Evolutionary conservation across 2,329 filamentous ascomycete genomes (phyloP).

Genomic region (Furcasterigmium furcatum): DNA sequence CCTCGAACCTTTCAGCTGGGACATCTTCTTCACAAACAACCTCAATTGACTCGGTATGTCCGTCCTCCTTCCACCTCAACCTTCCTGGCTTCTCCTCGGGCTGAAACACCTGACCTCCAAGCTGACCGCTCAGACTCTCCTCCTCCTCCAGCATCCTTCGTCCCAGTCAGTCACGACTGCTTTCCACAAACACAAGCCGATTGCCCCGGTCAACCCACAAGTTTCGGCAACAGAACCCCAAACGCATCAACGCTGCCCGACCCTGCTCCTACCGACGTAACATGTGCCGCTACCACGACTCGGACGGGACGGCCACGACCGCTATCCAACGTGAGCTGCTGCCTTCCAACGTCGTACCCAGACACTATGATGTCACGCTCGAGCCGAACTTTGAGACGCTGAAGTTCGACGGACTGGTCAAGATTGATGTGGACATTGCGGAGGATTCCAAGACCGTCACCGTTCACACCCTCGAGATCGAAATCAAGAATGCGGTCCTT

Average conservation of each 20-base stretch:
- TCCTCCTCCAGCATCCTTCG: not conserved
- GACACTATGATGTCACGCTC: conserved; percentile 86
- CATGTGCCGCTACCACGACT: conserved; percentile 12
- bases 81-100: no score
- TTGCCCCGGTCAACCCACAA: conserved; percentile 20
- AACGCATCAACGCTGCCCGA: conserved; percentile 8
- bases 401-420: conserved; percentile 79
- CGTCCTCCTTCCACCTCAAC: not conserved
- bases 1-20: not conserved
- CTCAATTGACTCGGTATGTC: not conserved
- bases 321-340: conserved; percentile 68
- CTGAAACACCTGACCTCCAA: not conserved
- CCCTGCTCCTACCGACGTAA: conserved; percentile 13
- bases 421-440: conserved; percentile 82
- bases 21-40: not conserved
- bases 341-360: conserved; percentile 87
- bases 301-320: conserved; percentile 8
- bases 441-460: conserved; percentile 84
- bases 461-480: conserved; percentile 82
- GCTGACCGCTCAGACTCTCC: not conserved
- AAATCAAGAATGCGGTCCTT: conserved; percentile 63
- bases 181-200: conserved; percentile 15
- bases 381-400: conserved; percentile 89
- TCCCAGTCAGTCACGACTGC: not conserved
- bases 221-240: conserved; percentile 8